Evolutionary conservation across 768 basidiomycete genomes (phyloP).

Genomic region (Kwoniella heveanensis): DNA sequence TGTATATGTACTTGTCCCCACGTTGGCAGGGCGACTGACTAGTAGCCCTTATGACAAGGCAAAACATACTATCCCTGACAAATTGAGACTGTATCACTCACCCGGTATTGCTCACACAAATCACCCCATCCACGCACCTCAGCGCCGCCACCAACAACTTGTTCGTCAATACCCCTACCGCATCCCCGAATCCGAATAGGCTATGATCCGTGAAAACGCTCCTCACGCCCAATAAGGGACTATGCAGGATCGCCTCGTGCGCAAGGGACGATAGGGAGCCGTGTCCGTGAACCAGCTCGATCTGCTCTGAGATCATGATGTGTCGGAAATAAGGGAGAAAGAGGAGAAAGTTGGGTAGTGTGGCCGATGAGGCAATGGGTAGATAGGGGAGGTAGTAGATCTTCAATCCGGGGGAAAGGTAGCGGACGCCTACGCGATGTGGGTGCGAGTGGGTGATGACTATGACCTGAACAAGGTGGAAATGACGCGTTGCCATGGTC

Average conservation of each 20-base stretch:
- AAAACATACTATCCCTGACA: too few species aligned
- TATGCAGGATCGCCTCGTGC: slow-evolving; percentile 88
- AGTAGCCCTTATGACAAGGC: too few species aligned
- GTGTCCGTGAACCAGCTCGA: slow-evolving; percentile 87
- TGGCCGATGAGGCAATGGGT: slow-evolving; percentile 84
- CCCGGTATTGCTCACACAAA: slow-evolving; percentile 98
- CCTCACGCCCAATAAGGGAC: slow-evolving; percentile 74
- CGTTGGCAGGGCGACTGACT: too few species aligned
- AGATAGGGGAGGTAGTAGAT: slow-evolving; percentile 88
- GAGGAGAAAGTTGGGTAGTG: slow-evolving; percentile 89
- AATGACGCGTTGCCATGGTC: too few species aligned
- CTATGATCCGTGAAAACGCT: slow-evolving; percentile 97
- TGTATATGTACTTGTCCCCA: too few species aligned
- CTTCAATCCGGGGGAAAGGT: slow-evolving; percentile 74
- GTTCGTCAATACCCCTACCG: slow-evolving; percentile 95
- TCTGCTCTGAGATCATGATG: slow-evolving; percentile 81
- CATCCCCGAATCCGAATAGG: slow-evolving; percentile 93
- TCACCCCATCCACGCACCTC: slow-evolving; percentile 87
- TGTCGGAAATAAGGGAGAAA: slow-evolving; percentile 88
- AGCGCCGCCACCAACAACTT: slow-evolving; percentile 85
- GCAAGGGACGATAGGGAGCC: slow-evolving; percentile 86
- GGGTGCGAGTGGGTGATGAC: slow-evolving; percentile 91
- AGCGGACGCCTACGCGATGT: slow-evolving; percentile 83
- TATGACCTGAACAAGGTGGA: slow-evolving; percentile 67
- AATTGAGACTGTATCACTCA: too few species aligned